These are phyloP conservation scores for Fusarium luffae DNA, from an alignment of 2,329 filamentous ascomycete species.

Conservation along the genomic window DNA sequence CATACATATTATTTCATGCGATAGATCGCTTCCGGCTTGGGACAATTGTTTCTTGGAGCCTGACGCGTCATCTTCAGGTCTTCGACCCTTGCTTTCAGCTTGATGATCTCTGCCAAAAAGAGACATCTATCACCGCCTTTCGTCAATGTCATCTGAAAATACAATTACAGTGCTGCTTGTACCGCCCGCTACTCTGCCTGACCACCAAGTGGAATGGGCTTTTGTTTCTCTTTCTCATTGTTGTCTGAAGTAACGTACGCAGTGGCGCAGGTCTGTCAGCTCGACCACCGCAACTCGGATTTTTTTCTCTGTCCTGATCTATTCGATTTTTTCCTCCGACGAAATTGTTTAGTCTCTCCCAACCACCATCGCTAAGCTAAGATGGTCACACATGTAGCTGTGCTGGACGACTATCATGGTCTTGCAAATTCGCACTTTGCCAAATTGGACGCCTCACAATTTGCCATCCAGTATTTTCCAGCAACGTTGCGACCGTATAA, in stretches of 20 bases:
- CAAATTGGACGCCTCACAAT: background rate
- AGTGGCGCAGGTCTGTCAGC: too few species aligned
- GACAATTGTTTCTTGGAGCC: background rate
- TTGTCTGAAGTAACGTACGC: too few species aligned
- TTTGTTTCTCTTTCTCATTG: too few species aligned
- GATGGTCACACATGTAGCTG: background rate
- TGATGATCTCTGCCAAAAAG: background rate
- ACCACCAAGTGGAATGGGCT: too few species aligned
- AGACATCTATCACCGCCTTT: background rate
- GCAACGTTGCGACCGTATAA: background rate
- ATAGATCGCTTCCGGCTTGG: too few species aligned
- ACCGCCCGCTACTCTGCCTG: too few species aligned
- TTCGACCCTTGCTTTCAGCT: background rate
- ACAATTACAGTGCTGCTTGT: too few species aligned
- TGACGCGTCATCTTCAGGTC: background rate
- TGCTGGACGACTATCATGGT: conserved; percentile 8
- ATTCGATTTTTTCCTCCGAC: background rate
- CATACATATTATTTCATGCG: too few species aligned
- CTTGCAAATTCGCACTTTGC: background rate
- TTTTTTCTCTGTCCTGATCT: too few species aligned
- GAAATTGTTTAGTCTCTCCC: background rate
- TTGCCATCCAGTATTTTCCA: background rate
- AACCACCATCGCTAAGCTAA: background rate
- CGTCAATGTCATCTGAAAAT: too few species aligned
- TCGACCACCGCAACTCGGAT: too few species aligned